These are phyloP conservation scores for Amanita polypyramis DNA, from an alignment of 768 basidiomycete genomes.

Conservation along the genomic window DNA sequence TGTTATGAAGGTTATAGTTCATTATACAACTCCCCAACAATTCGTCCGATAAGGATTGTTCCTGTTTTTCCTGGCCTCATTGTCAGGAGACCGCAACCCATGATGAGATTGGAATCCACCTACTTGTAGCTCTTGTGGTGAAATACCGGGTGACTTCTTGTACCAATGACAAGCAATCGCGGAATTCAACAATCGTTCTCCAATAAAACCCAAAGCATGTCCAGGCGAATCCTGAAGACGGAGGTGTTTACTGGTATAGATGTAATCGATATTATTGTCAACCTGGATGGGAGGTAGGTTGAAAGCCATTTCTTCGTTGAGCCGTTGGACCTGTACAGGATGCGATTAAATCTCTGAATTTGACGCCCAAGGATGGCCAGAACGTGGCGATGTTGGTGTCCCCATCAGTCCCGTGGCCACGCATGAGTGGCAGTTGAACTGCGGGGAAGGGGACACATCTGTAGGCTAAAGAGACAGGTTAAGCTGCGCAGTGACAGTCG, in stretches of 20 bases:
- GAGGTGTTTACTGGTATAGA: too few relatives aligned
- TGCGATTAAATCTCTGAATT: neutral
- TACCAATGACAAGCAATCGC: too few relatives aligned
- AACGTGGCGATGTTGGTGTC: neutral
- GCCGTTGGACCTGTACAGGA: too few relatives aligned
- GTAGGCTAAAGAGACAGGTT: neutral
- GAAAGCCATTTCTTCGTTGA: neutral
- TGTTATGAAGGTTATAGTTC: neutral
- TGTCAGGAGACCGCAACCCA: neutral
- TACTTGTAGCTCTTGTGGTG: neutral
- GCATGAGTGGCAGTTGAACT: neutral
- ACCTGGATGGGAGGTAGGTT: neutral
- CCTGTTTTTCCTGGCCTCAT: neutral
- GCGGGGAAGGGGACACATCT: neutral
- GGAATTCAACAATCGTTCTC: too few relatives aligned
- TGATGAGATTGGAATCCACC: too few relatives aligned
- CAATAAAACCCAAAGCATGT: too few relatives aligned
- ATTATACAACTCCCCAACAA: neutral
- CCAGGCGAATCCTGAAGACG: too few relatives aligned
- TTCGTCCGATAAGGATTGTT: neutral
- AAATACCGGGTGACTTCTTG: neutral
- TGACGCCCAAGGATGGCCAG: neutral
- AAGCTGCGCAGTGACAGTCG: neutral
- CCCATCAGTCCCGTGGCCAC: neutral
- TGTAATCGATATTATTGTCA: too few relatives aligned